phyloP scores from a whole-genome alignment of 1,284 basidiomycete genomes.

The Marasmius oreades region DNA sequence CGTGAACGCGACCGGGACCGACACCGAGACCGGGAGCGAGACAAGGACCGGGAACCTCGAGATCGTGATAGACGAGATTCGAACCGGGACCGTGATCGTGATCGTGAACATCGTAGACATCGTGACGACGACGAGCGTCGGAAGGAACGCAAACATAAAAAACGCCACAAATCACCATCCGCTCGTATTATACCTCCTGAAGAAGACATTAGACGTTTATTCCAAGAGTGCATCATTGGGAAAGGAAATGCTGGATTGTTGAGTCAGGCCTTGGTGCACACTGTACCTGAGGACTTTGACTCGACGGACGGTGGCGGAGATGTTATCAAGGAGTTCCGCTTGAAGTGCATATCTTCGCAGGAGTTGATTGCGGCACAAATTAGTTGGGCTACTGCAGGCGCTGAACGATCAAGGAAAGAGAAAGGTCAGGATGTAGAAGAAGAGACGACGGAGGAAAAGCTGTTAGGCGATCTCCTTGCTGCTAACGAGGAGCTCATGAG shows the following conservation, averaged over 20 bases:
- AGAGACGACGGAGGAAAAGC: constrained; percentile 56
- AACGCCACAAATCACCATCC: constrained; percentile 30
- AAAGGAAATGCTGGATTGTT: constrained; percentile 67
- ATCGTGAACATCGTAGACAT: constrained; percentile 12
- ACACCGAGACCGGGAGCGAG: background rate
- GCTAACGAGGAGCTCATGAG: constrained; percentile 52
- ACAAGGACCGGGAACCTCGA: constrained; percentile 6
- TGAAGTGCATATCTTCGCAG: constrained; percentile 67
- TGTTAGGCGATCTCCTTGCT: constrained; percentile 59
- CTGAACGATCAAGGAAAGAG: constrained; percentile 54
- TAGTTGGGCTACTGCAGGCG: constrained; percentile 73
- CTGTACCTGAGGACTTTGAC: constrained; percentile 63
- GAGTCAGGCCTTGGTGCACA: constrained; percentile 58
- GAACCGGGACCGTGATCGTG: background rate
- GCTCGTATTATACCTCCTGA: constrained; percentile 63
- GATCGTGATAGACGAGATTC: background rate
- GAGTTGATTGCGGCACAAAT: constrained; percentile 74
- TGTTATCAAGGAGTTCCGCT: constrained; percentile 73
- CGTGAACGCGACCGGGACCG: constrained; percentile 5
- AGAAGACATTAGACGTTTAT: constrained; percentile 73
- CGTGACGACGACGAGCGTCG: constrained; percentile 29
- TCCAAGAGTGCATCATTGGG: constrained; percentile 77
- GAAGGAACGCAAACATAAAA: constrained; percentile 2
- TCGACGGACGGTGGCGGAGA: constrained; percentile 28
- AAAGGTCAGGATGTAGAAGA: constrained; percentile 24